Conservation (phyloP, 2,329 filamentous ascomycete species). For the Aureobasidium namibiae region DNA sequence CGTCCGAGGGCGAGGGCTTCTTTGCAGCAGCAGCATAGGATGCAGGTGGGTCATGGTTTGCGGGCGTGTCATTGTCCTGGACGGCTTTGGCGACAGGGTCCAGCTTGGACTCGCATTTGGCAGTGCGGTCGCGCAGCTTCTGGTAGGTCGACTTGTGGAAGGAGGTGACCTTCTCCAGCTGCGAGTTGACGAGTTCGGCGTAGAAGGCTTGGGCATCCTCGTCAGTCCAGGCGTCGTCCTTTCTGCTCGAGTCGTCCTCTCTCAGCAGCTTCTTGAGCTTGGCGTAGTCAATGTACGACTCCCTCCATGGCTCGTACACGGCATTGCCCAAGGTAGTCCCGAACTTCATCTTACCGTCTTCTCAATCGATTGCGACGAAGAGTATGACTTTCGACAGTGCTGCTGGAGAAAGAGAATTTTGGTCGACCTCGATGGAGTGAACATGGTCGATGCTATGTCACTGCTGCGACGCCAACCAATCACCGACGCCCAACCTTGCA, state of each 20-base stretch:
- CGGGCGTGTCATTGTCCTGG: constrained; percentile 18
- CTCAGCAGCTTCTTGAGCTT: constrained; percentile 86
- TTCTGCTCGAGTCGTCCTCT: constrained; percentile 55
- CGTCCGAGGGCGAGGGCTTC: constrained; percentile 29
- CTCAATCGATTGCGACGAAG: background rate
- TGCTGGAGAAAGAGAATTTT: background rate
- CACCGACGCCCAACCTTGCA: background rate
- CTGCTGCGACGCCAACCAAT: background rate
- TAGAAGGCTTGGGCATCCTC: constrained; percentile 90
- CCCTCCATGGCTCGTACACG: constrained; percentile 80
- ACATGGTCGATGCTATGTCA: background rate
- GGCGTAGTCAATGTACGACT: constrained; percentile 89
- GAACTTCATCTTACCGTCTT: constrained; percentile 69
- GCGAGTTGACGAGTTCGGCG: constrained; percentile 87
- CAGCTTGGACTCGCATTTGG: constrained; percentile 58
- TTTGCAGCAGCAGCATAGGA: constrained; percentile 16
- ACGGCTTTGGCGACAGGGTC: constrained; percentile 44
- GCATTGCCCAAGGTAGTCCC: constrained; percentile 76
- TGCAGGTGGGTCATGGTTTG: too few relatives aligned
- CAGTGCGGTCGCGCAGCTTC: constrained; percentile 71
- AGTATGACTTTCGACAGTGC: background rate
- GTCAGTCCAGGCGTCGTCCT: constrained; percentile 72
- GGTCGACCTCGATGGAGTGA: background rate
- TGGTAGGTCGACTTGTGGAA: constrained; percentile 81
- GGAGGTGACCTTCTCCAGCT: constrained; percentile 86